Base-by-base conservation (phyloP, 164 flowering plant genomes). In the Chimonanthus praecox region DNA sequence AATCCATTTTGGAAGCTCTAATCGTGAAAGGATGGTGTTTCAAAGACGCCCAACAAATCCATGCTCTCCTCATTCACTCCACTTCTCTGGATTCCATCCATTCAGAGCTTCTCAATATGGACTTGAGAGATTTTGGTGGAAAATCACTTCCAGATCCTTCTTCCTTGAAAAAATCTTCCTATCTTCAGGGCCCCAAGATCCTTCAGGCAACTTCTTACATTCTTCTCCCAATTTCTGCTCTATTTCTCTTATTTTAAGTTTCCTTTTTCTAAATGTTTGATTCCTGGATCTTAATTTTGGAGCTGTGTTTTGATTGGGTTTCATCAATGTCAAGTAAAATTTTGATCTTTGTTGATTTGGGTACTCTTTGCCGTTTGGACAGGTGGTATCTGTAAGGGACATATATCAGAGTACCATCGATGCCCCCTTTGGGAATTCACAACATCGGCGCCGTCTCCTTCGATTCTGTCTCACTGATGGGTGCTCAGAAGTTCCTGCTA, bases 401-500 rank as follows among this genome's bases (percentile, higher is more conserved):
- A 72, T 93, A 49, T 79, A 83, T 63, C 85, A 77, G 67, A 92
- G 97, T 76, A 84, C 76, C 77, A 74, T 79, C 21, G 90, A 86
- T 46, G 86, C 77, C 3, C 63, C 73, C 60, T 77, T 83, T 10
- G 75, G 72, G 65, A 82, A 50, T 75, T 87, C 90, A 2, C 67
- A 74, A 61, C 72, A 79, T 49, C 71, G 67, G 60, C 71, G 76
- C 61, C 85, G 99, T 5, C 80, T 95, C 4, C 77, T 95, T 66
- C 82, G 83, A 63, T 75, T 93, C 51, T 71, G 71, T 69, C 94
- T 93, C 58, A 92, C 94, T 4, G 99, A 93, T 85, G 99, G 98
- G 64, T 80, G 81, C 58, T 76, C 82, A 33, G 90, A 93, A 79
- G 75, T 95, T 16, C 81, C 83, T 65, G 97, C 94, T 49, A 70